Base-by-base conservation (phyloP, 2,329 filamentous ascomycete genomes). In the Aureobasidium sp. region DNA sequence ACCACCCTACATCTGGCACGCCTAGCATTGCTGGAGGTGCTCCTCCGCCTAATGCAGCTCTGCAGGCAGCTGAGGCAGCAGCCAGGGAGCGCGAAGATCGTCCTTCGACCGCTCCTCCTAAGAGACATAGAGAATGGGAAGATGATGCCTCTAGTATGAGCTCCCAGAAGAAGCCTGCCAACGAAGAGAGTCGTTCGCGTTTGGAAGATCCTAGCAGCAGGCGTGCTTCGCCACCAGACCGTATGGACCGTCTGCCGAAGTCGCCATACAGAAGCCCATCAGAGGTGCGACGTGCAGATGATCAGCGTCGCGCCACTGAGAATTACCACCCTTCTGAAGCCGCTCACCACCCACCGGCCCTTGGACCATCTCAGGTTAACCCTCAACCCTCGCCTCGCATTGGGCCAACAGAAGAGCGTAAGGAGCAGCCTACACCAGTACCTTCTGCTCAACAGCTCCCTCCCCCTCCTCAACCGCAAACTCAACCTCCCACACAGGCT, bases 81-180 rank as follows among this genome's bases (percentile, higher is more conserved):
- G 81, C 84, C 64, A 87, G 84, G 57, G 84, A 87, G 52, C 75
- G 82, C 65, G 88, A 96, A 62, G 84, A 87, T 46, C 84, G 92
- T n/a, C 90, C 92, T 20, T 77, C 87, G 1, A 95, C 80, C 2
- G 81, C 90, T 12, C 84, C 84, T 3, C 85, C 88, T 63, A 99
- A 99, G 81, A 85, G 94, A 63, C 83, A 87, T 73, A 87, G 92
- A 53, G 94, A 97, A 71, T 97, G 94, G 92, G 94, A 97, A 67
- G 88, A 93, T 39, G 91, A 95, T 39, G 78, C 84, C 26, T 77
- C 71, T 5, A 68, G 63, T 56, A 60, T 59, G 46, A 66, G 65
- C 59, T 64, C 86, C 4, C 81, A 82, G 48, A 96, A 97, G 79
- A 97, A 97, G 78, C 86, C 89, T 65, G 87, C 90, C 10, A 96